phyloP scores from a whole-genome alignment of 345 rosid genomes.

The Cardamine chenopodiifolia region DNA sequence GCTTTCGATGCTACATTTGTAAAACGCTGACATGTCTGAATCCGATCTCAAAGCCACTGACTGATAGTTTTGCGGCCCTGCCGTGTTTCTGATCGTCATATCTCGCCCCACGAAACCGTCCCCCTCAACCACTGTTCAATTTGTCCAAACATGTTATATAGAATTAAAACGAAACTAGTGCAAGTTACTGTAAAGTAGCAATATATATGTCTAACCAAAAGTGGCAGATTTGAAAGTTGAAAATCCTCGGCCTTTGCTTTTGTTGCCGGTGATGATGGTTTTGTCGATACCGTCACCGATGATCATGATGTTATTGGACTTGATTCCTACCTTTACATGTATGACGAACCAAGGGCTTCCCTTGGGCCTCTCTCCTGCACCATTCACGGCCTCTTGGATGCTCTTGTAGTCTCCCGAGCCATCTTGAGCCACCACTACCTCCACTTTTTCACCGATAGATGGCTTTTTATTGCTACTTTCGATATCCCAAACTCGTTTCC shows the following conservation, averaged over 20 bases:
- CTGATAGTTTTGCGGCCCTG: slow-evolving; percentile 57
- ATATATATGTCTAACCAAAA: slow-evolving; percentile 13
- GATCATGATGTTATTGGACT: slow-evolving; percentile 59
- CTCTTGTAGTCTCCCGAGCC: slow-evolving; percentile 58
- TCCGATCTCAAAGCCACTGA: slow-evolving; percentile 62
- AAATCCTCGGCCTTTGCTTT: slow-evolving; percentile 64
- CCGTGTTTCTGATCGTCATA: slow-evolving; percentile 63
- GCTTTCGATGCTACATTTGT: slow-evolving; percentile 54
- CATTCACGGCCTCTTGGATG: slow-evolving; percentile 59
- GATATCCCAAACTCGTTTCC: slow-evolving; percentile 9
- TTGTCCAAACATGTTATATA: background rate
- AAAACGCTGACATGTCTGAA: slow-evolving; percentile 60
- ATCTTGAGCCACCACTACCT: slow-evolving; percentile 60
- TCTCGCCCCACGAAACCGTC: slow-evolving; percentile 51
- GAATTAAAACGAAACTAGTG: background rate
- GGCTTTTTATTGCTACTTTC: slow-evolving; percentile 40
- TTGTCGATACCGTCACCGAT: slow-evolving; percentile 61
- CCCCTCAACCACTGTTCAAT: slow-evolving; percentile 53
- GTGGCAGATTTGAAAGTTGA: slow-evolving; percentile 78
- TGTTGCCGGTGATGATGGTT: slow-evolving; percentile 58
- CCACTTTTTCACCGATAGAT: slow-evolving; percentile 34
- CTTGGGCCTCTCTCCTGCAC: slow-evolving; percentile 54
- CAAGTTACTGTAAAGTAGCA: background rate
- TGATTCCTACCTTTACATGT: slow-evolving; percentile 55
- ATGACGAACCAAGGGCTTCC: slow-evolving; percentile 52